These are phyloP conservation scores for Neurospora sp. DNA, from an alignment of 495 filamentous ascomycete genomes.

Conservation along the genomic window DNA sequence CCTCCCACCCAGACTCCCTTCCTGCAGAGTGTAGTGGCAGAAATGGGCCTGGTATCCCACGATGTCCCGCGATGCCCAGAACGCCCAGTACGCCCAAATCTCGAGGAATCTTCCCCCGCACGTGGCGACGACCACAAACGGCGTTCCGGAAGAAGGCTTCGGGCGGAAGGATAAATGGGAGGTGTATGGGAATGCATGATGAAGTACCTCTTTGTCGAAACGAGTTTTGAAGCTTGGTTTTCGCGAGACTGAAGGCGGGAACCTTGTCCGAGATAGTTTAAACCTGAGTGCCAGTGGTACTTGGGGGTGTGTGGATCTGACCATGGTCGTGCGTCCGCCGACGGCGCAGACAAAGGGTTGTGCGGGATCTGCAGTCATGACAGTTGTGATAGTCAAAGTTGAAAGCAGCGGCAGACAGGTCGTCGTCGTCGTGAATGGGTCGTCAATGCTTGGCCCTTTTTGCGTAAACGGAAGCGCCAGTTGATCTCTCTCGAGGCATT, in stretches of 20 bases:
- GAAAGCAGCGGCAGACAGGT: neutral
- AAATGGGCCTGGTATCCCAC: neutral
- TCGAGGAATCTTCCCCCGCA: conserved; percentile 15
- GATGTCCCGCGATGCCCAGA: conserved; percentile 2
- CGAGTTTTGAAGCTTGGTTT: neutral
- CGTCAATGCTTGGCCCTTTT: neutral
- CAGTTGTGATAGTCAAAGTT: neutral
- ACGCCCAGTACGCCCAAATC: conserved; percentile 1
- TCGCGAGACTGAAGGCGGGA: neutral
- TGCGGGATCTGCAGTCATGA: neutral
- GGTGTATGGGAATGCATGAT: neutral
- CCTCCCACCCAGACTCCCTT: neutral
- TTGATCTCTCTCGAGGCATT: neutral
- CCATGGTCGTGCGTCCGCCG: neutral
- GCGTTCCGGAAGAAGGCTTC: conserved; percentile 21
- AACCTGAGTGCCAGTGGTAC: neutral
- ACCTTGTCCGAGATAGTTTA: neutral
- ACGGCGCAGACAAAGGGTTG: neutral
- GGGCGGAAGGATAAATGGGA: conserved; percentile 22
- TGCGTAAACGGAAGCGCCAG: neutral
- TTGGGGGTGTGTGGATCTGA: neutral
- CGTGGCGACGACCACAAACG: conserved; percentile 21
- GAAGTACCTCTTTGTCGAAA: neutral
- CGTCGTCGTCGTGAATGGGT: neutral
- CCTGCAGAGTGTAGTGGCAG: neutral